These are phyloP conservation scores for Trametes sp. DNA, from an alignment of 1,284 basidiomycete genomes.

Conservation along the genomic window DNA sequence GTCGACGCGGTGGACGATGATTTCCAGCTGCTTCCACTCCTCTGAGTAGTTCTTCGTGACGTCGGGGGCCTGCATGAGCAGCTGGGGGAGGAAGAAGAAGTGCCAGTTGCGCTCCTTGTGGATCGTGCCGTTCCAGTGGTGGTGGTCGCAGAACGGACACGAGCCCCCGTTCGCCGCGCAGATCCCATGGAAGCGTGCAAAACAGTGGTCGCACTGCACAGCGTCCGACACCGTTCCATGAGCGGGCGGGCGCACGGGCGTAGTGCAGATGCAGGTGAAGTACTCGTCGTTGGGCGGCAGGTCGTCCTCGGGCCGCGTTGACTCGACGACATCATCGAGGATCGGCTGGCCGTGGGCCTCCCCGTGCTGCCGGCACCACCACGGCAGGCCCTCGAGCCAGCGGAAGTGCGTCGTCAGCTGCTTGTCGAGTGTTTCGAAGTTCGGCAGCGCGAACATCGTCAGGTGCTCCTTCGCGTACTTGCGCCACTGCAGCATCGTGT, in stretches of 20 bases:
- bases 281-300: slow-evolving; percentile 78
- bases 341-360: slow-evolving; percentile 66
- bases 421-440: slow-evolving; percentile 72
- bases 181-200: slow-evolving; percentile 81
- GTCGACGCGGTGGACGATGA: slow-evolving; percentile 78
- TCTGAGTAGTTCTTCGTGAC: slow-evolving; percentile 78
- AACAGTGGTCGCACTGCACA: slow-evolving; percentile 87
- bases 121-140: slow-evolving; percentile 86
- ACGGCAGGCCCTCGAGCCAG: slow-evolving; percentile 78
- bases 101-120: slow-evolving; percentile 83
- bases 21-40: slow-evolving; percentile 78
- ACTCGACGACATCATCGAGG: slow-evolving; percentile 74
- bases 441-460: slow-evolving; percentile 72
- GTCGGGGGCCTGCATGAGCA: slow-evolving; percentile 73
- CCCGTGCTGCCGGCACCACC: slow-evolving; percentile 74
- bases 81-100: slow-evolving; percentile 76
- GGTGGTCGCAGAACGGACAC: slow-evolving; percentile 87
- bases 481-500: slow-evolving; percentile 74
- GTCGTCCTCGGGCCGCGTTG: slow-evolving; percentile 77
- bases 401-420: slow-evolving; percentile 70
- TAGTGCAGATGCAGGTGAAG: slow-evolving; percentile 82
- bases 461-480: slow-evolving; percentile 74
- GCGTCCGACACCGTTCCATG: slow-evolving; percentile 78
- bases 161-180: slow-evolving; percentile 87
- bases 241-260: slow-evolving; percentile 76